Conservation (phyloP, 257 asterid species). For the Anisodus acutangulus region DNA sequence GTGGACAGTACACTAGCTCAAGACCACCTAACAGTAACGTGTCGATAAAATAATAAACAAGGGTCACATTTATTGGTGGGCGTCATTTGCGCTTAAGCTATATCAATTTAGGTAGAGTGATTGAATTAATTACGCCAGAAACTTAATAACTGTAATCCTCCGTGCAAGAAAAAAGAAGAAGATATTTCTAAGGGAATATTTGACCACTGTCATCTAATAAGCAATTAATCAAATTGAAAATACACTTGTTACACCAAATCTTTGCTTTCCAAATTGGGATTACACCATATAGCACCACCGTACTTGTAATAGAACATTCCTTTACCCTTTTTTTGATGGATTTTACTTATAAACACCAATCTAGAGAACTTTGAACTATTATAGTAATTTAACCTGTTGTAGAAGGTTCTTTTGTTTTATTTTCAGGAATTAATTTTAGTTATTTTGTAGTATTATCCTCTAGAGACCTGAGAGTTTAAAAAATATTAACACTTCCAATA, state of each 20-base stretch:
- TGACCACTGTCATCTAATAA: constrained; percentile 7
- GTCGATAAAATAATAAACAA: too few species aligned
- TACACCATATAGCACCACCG: background rate
- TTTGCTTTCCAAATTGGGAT: background rate
- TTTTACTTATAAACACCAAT: background rate
- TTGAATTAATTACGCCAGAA: background rate
- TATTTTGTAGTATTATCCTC: too few species aligned
- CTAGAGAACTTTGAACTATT: too few species aligned
- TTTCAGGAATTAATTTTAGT: too few species aligned
- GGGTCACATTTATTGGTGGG: background rate
- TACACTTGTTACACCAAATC: background rate
- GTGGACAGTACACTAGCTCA: background rate
- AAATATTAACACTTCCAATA: too few species aligned
- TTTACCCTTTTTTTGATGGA: background rate
- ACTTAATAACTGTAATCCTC: background rate
- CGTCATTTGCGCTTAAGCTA: background rate
- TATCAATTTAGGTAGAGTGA: background rate
- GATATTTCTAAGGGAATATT: background rate
- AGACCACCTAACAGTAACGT: background rate
- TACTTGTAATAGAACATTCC: background rate
- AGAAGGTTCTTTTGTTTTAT: too few species aligned
- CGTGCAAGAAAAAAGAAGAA: background rate
- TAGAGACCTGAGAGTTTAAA: too few species aligned
- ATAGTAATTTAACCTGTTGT: too few species aligned
- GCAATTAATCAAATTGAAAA: background rate